Evolutionary conservation across 768 basidiomycete genomes (phyloP), one percentile per base, ranked within the genome.

Genomic region (Scleroderma citrinum): DNA sequence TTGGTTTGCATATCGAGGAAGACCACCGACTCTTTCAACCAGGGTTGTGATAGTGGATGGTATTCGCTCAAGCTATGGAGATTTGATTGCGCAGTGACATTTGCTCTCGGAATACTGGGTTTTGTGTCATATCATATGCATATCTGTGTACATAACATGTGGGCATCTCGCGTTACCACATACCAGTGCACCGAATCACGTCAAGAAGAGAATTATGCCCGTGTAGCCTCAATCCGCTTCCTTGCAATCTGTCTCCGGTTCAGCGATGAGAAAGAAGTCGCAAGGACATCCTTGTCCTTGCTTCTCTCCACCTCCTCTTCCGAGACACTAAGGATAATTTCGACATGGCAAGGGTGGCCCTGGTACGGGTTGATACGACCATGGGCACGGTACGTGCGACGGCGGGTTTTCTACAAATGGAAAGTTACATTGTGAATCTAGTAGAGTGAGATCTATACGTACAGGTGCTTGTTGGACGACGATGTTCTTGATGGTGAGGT

Each of bases 321-420:
- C 34, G 81, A 72, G 47, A 85, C 85, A 43, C 82, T 74, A 54
- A 98, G 84, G 67, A 98, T 92, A 67, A 93, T 83, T 69, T 98
- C 95, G 56, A 98, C 86, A 65, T 98, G 96, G 70, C 85, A 87
- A 36, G 96, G 96, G 73, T 93, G 91, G 37, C 95, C 95, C 72
- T 96, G 92, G 82, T 97, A 98, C 31, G 96, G 95, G 76, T 99
- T 99, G 73, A 93, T 94, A 50, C 92, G 87, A 81, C 92, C 92
- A 62, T 94, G 92, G 39, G 90, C 91, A 72, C 96, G 92, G 83
- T 96, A 98, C 57, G 96, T 99, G 68, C 96, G 92, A 67, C 96
- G 92, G 71, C 93, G 93, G 69, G 91, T 94, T 88, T 96, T 96
- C 89, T 92, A 48, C 19, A 8, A n/a, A 3, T 30, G 26, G n/a